phyloP scores from a whole-genome alignment of 768 basidiomycete genomes.

The Thelephora ganbajun region DNA sequence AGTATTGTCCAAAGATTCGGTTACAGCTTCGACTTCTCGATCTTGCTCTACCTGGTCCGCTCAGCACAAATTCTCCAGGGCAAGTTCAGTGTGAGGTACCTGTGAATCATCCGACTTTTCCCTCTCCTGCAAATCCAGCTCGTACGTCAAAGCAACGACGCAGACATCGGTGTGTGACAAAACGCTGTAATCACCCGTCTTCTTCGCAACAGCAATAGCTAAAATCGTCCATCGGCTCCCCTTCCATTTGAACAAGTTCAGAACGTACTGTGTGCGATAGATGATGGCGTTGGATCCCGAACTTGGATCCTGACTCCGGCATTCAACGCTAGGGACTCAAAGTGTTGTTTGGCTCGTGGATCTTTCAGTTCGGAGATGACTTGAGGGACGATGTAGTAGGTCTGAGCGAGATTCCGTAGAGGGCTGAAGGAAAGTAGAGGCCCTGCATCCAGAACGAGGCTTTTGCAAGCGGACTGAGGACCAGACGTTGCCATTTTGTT shows the following conservation, averaged over 20 bases:
- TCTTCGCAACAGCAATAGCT: constrained; percentile 90
- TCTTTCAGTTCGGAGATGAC: constrained; percentile 87
- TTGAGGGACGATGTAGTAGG: constrained; percentile 80
- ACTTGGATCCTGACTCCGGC: constrained; percentile 67
- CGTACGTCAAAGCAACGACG: constrained; percentile 78
- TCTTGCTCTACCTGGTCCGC: constrained; percentile 3
- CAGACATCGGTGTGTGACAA: constrained; percentile 85
- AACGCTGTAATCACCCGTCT: constrained; percentile 91
- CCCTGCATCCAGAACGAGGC: constrained; percentile 86
- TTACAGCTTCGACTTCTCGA: constrained; percentile 3
- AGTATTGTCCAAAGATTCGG: constrained; percentile 4
- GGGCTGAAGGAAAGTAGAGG: constrained; percentile 84
- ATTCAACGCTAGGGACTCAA: constrained; percentile 61
- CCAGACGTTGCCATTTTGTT: constrained; percentile 5
- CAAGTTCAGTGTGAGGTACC: neutral
- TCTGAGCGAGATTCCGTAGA: constrained; percentile 75
- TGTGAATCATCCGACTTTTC: constrained; percentile 13
- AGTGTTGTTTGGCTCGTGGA: constrained; percentile 73
- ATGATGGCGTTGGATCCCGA: constrained; percentile 51
- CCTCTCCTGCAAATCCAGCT: constrained; percentile 45
- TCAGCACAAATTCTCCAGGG: neutral
- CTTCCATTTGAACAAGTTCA: neutral
- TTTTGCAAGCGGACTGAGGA: constrained; percentile 41
- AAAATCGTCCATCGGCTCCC: constrained; percentile 5
- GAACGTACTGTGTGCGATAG: constrained; percentile 46